Evolutionary conservation across 345 rosid species (phyloP).

Genomic region (Jatropha curcas): DNA sequence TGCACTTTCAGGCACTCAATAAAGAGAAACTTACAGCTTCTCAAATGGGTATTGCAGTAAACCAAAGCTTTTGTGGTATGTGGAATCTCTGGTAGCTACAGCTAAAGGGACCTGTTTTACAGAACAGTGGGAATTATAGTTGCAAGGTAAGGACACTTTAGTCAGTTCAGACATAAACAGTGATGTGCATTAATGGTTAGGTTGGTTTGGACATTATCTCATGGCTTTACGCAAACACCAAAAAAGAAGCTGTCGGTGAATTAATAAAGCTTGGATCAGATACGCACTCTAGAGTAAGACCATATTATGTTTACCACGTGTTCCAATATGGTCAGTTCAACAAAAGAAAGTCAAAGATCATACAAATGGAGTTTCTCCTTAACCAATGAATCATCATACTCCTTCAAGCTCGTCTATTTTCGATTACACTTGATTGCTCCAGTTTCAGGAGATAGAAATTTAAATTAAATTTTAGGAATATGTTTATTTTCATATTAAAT

Average conservation of each 20-base stretch:
- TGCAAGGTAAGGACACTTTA: not conserved
- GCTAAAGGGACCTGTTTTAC: not conserved
- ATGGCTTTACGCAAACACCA: not conserved
- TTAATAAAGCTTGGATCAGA: not conserved
- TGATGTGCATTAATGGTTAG: not conserved
- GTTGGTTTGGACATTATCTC: not conserved
- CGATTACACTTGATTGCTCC: not conserved
- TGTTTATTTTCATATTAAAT: too few relatives aligned
- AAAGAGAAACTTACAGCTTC: not conserved
- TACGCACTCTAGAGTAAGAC: not conserved
- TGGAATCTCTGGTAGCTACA: not conserved
- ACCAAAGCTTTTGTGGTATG: not conserved
- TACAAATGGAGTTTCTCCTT: too few relatives aligned
- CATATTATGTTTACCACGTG: too few relatives aligned
- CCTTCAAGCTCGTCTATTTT: not conserved
- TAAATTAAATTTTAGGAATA: too few relatives aligned
- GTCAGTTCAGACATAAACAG: not conserved
- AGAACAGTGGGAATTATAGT: not conserved
- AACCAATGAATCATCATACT: not conserved
- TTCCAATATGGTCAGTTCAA: too few relatives aligned
- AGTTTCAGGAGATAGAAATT: not conserved
- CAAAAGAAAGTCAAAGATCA: too few relatives aligned
- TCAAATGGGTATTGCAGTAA: not conserved
- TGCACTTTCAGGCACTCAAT: not conserved
- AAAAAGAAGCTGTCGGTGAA: not conserved